Percentiles rank a stretch among this genome's conserved stretches.
Conservation (phyloP, 371 early-diverging fungal species). For the Batrachochytrium dendrobatidis region DNA sequence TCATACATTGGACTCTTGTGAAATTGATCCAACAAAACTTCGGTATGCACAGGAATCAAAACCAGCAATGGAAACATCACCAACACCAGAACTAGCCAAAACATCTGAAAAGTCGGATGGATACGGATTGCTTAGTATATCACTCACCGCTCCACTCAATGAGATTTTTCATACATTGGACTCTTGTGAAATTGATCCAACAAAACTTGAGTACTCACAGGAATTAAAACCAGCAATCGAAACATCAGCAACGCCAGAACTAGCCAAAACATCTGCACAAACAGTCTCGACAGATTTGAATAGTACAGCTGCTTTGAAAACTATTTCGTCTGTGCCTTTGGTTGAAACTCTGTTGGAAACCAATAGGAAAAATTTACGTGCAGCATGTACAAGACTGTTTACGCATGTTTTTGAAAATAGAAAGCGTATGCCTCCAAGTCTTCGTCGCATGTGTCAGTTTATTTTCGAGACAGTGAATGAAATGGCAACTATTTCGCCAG, state of each 20-base stretch:
- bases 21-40: slow-evolving; percentile 36
- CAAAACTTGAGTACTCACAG: slow-evolving; percentile 11
- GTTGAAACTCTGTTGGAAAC: not conserved
- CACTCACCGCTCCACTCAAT: slow-evolving; percentile 22
- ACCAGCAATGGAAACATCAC: not conserved
- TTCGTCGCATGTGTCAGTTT: slow-evolving; percentile 31
- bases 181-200: slow-evolving; percentile 42
- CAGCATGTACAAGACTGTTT: slow-evolving; percentile 20
- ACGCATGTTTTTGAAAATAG: slow-evolving; percentile 14
- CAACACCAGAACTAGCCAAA: slow-evolving; percentile 9
- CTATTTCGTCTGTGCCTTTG: not conserved
- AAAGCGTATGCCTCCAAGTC: slow-evolving; percentile 22
- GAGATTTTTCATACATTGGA: slow-evolving; percentile 17
- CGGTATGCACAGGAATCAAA: not conserved
- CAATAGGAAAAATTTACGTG: slow-evolving; percentile 6
- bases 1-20: slow-evolving; percentile 26
- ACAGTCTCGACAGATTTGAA: not conserved
- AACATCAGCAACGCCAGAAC: not conserved
- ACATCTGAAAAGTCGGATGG: slow-evolving; percentile 36
- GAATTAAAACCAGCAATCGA: slow-evolving; percentile 1
- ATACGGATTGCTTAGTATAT: slow-evolving; percentile 21
- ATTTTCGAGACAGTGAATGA: slow-evolving; percentile 17
- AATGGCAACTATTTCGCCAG: slow-evolving; percentile 1
- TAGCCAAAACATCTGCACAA: not conserved
- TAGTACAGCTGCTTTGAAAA: not conserved